Evolutionary conservation across 768 basidiomycete genomes (phyloP).

Genomic region (Lactarius vividus): DNA sequence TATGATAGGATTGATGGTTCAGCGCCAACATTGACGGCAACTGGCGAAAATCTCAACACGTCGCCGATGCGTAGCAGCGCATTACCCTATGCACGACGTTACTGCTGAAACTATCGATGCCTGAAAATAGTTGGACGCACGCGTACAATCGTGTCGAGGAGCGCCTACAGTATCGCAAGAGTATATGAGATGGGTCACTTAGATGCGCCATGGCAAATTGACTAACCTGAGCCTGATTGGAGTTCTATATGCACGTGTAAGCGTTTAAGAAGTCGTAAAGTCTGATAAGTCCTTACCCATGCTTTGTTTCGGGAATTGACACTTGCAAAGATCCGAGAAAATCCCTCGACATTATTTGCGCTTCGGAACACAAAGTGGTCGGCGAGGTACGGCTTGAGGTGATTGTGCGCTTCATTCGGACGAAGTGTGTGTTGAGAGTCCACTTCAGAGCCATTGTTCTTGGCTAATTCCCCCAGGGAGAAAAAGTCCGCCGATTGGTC

Average conservation of each 20-base stretch:
- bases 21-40: conserved; percentile 27
- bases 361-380: conserved; percentile 31
- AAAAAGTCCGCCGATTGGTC: conserved; percentile 28
- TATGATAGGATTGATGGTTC: conserved; percentile 31
- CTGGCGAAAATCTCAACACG: conserved; percentile 31
- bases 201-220: too few relatives aligned
- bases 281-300: conserved; percentile 28
- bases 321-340: conserved; percentile 31
- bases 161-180: conserved; percentile 26
- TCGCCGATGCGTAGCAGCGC: conserved; percentile 35
- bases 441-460: conserved; percentile 23
- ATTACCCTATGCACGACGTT: conserved; percentile 28
- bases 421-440: conserved; percentile 20
- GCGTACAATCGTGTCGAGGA: conserved; percentile 31
- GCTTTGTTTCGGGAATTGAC: conserved; percentile 29
- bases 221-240: conserved; percentile 34
- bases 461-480: conserved; percentile 28
- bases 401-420: conserved; percentile 33
- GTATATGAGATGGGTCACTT: not conserved
- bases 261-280: not conserved
- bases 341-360: conserved; percentile 30
- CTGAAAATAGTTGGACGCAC: conserved; percentile 22
- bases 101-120: not conserved
- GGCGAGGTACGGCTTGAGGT: conserved; percentile 30
- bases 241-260: conserved; percentile 24